Conservation (phyloP, 2,329 filamentous ascomycete species). For the Fusarium sp. region DNA sequence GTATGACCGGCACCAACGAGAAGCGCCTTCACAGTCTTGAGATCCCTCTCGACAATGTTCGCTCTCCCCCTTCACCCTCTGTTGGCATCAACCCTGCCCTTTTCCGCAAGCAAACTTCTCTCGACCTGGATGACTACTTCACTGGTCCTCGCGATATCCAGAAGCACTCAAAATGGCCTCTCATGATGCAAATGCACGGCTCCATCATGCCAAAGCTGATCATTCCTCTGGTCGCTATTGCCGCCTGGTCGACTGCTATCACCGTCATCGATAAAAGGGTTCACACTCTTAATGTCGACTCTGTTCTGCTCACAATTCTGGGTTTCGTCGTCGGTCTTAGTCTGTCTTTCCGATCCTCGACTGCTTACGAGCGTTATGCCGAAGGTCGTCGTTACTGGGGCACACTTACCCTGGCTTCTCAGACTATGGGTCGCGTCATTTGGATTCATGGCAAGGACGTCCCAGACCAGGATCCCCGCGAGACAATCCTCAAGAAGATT, state of each 20-base stretch:
- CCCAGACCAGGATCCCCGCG: constrained; percentile 64
- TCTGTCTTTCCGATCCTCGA: constrained; percentile 81
- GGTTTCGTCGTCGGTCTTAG: constrained; percentile 85
- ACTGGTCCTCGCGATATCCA: constrained; percentile 75
- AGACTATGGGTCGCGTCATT: constrained; percentile 79
- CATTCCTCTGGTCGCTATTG: constrained; percentile 72
- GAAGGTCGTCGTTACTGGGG: constrained; percentile 75
- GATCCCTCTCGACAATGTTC: constrained; percentile 47
- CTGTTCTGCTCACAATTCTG: constrained; percentile 74
- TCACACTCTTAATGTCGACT: constrained; percentile 54
- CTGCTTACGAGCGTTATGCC: constrained; percentile 79
- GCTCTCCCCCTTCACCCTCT: constrained; percentile 49
- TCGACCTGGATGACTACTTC: constrained; percentile 72
- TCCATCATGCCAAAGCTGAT: constrained; percentile 81
- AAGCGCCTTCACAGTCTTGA: constrained; percentile 45
- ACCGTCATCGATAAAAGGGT: constrained; percentile 63
- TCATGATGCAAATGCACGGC: constrained; percentile 80
- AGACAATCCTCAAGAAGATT: constrained; percentile 77
- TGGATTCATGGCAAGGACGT: constrained; percentile 81
- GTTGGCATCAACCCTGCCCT: constrained; percentile 45
- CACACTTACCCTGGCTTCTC: constrained; percentile 68
- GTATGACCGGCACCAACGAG: constrained; percentile 15
- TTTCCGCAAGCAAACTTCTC: constrained; percentile 51
- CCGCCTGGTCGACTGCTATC: constrained; percentile 73
- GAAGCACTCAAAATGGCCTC: constrained; percentile 81